Base-by-base conservation (phyloP, 2,329 filamentous ascomycete species). In the Fusarium buxicola region DNA sequence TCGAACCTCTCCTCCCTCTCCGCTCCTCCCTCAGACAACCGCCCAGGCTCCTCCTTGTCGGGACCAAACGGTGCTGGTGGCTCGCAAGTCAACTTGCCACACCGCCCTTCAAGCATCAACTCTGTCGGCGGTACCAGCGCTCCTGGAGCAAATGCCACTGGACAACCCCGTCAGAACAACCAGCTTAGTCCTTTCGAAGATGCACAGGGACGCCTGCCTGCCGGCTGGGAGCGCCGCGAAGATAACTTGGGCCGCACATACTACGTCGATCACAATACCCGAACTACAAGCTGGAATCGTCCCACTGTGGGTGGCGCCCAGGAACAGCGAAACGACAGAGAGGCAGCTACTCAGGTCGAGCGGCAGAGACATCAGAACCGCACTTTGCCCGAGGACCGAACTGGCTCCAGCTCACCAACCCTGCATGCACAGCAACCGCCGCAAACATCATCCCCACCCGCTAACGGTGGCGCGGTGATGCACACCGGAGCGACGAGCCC, bases 241-340 rank as follows among this genome's bases (percentile, higher is more conserved):
- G 95, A 99, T 75, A 95, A 97, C 69, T 78, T 98, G 38, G 94
- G 95, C 48, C 87, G 95, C 71, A 98, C 94, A 18, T 99, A 99
- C 75, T 99, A 98, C 75, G 95, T 99, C 48, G 95, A 99, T 73
- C 95, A 98, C 76, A 98, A 98, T 76, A 97, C 94, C 7, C 86
- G 95, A 70, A 94, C 95, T 52, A 99, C 95, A 1, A 98, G 94
- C 69, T 99, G 95, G 95, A 94, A 92, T 69, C 85, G 95, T 58
- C 95, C 95, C 8, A 91, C 92, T 34, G 89, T 89, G 58, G 90
- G 89, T 71, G 94, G 89, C 59, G 88, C 90, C 40, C 88, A 87
- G 44, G 89, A 94, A 61, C 69, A 72, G 35, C 87, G 93, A 58
- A 89, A 83, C 64, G 91, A 93, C 67, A 86, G 94, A 75, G 94